A percentile compares a stretch with the other conserved stretches of the same genome.
Conservation (phyloP, 2,329 filamentous ascomycete species). For the Stachybotrys chlorohalonatus region DNA sequence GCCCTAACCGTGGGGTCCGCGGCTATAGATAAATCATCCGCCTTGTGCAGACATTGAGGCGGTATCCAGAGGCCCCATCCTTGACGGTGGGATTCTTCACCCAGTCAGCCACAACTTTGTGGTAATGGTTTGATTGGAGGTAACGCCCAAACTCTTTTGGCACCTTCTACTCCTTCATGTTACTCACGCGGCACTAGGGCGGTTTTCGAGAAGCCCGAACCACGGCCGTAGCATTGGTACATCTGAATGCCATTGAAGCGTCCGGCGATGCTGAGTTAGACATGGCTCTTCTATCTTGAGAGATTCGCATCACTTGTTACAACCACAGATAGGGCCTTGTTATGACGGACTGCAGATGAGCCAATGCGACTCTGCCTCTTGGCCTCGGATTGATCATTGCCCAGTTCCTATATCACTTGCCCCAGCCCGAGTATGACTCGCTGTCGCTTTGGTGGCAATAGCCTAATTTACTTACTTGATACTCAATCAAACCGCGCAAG, state of each 20-base stretch:
- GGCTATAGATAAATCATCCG: neutral
- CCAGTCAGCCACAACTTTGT: neutral
- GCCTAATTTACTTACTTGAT: no score
- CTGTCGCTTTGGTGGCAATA: no score
- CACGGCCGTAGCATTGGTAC: no score
- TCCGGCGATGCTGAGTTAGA: no score
- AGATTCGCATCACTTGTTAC: no score
- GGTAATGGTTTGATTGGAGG: neutral
- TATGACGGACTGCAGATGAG: neutral
- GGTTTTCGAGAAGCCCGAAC: no score
- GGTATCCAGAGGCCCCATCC: neutral
- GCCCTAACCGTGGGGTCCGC: constrained; percentile 18
- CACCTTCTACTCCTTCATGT: neutral
- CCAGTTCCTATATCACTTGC: no score
- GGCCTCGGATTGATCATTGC: no score
- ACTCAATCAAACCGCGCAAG: no score
- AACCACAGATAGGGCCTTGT: neutral
- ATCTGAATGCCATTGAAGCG: no score
- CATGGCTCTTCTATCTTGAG: no score
- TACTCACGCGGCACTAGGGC: neutral
- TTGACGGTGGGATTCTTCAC: neutral
- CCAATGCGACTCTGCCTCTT: neutral
- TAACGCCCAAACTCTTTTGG: neutral
- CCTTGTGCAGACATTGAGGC: neutral
- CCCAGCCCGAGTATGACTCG: no score